phyloP scores from a whole-genome alignment of 768 basidiomycete species.

The Lactarius quietus region DNA sequence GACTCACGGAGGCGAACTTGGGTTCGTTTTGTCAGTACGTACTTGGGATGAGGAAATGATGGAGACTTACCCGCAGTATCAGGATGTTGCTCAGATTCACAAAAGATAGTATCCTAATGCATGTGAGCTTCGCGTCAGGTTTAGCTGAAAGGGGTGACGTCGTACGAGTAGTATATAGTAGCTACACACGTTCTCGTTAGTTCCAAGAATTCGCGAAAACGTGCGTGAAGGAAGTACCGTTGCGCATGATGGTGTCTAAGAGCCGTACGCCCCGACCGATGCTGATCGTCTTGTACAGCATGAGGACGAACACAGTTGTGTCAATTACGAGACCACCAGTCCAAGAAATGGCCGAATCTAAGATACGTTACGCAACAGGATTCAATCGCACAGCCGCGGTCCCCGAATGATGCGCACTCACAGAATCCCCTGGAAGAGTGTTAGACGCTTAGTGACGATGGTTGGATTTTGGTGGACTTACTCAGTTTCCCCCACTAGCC shows the following conservation, averaged over 20 bases:
- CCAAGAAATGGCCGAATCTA: neutral
- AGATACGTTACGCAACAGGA: neutral
- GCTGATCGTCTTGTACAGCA: neutral
- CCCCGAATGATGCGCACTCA: neutral
- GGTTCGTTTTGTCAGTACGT: neutral
- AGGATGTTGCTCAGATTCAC: slow-evolving; percentile 2
- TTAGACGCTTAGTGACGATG: neutral
- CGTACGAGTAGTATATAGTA: slow-evolving; percentile 4
- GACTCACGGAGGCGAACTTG: slow-evolving; percentile 5
- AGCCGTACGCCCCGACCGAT: neutral
- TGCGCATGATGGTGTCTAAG: neutral
- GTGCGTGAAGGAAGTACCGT: neutral
- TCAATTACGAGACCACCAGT: neutral
- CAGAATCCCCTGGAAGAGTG: neutral
- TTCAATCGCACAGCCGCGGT: neutral
- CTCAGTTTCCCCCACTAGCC: neutral
- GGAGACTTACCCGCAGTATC: neutral
- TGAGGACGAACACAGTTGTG: neutral
- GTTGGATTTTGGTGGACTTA: neutral
- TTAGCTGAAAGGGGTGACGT: too few species aligned
- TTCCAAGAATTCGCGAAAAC: neutral
- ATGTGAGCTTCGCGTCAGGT: neutral
- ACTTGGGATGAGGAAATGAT: neutral
- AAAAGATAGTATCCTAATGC: neutral
- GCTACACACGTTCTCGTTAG: neutral